Conservation (phyloP, 306 rosid species). For the Cicer chorassanicum region DNA sequence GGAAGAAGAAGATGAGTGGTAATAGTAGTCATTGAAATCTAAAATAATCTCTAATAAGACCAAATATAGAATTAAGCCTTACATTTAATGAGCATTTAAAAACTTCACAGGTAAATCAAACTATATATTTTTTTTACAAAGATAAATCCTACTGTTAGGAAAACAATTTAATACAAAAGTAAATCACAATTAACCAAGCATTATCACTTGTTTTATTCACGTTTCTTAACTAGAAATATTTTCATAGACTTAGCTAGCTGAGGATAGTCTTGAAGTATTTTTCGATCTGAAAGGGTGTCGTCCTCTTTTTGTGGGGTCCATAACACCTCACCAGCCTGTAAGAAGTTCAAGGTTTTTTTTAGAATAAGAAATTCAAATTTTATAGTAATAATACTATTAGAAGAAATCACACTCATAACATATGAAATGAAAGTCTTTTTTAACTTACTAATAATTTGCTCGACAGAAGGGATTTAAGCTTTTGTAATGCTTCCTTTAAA, state of each 20-base stretch:
- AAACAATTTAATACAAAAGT: constrained; percentile 19
- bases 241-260: constrained; percentile 35
- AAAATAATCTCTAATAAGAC: too few species aligned
- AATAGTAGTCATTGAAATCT: too few species aligned
- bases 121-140: neutral
- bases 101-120: neutral
- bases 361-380: too few species aligned
- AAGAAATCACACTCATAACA: constrained; percentile 20
- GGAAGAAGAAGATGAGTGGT: too few species aligned
- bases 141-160: neutral
- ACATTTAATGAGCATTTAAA: neutral
- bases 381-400: too few species aligned
- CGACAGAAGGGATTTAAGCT: constrained; percentile 74
- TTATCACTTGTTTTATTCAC: constrained; percentile 33
- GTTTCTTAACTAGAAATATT: constrained; percentile 43
- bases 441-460: constrained; percentile 70
- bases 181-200: neutral
- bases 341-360: neutral
- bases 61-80: too few species aligned
- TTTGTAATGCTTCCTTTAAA: constrained; percentile 73
- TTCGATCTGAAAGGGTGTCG: constrained; percentile 74
- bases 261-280: constrained; percentile 86
- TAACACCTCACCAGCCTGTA: constrained; percentile 91
- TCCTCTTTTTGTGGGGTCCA: constrained; percentile 94
- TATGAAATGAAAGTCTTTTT: constrained; percentile 11